Evolutionary conservation across 345 rosid genomes (phyloP).

Genomic region (Triadica sebifera): DNA sequence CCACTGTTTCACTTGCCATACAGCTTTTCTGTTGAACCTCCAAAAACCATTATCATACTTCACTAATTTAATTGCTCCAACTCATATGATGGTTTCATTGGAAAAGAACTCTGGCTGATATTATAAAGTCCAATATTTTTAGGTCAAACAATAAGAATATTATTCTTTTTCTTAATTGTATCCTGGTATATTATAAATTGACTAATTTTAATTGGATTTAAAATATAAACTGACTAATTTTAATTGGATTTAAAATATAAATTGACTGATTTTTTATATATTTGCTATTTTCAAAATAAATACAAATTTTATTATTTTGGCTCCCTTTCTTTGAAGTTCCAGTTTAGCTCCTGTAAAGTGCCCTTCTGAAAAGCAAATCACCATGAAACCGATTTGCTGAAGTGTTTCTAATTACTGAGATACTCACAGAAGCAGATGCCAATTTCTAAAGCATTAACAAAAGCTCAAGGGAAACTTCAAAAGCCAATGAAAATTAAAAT

Average conservation of each 20-base stretch:
- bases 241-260: too few species aligned
- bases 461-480: neutral
- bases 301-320: neutral
- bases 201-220: neutral
- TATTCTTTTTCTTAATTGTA: too few species aligned
- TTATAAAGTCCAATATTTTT: neutral
- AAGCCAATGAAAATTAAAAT: too few species aligned
- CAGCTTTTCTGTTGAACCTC: too few species aligned
- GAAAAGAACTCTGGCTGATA: neutral
- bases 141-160: neutral
- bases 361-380: conserved; percentile 13
- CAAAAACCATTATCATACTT: too few species aligned
- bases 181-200: neutral
- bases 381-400: neutral
- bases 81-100: too few species aligned
- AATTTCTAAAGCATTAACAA: neutral
- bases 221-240: too few species aligned
- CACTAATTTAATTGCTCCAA: too few species aligned
- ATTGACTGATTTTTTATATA: too few species aligned
- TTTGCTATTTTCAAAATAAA: neutral
- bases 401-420: neutral
- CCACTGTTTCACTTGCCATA: too few species aligned
- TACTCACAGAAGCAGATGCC: conserved; percentile 1
- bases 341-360: neutral
- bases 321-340: neutral